Evolutionary conservation across 2,329 filamentous ascomycete species (phyloP).

Genomic region (Cladophialophora immunda): DNA sequence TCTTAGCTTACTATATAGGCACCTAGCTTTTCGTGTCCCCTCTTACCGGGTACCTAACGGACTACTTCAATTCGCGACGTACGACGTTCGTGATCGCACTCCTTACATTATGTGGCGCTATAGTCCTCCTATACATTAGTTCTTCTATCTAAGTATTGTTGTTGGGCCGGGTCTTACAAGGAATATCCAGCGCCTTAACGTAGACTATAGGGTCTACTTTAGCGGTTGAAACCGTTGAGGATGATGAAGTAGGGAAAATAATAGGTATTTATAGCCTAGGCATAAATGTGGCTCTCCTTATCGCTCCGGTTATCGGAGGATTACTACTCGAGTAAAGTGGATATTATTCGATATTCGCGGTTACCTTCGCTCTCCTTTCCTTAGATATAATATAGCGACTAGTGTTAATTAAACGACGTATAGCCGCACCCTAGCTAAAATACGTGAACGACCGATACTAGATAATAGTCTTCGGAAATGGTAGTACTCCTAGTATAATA

Average conservation of each 20-base stretch:
- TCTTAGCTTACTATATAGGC: slow-evolving; percentile 8
- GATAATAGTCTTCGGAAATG: slow-evolving; percentile 2
- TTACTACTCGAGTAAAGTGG: slow-evolving; percentile 66
- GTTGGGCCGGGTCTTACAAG: slow-evolving; percentile 6
- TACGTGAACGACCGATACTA: neutral
- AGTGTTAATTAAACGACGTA: neutral
- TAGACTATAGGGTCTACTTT: slow-evolving; percentile 9
- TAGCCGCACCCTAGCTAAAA: slow-evolving; percentile 53
- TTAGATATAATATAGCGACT: neutral
- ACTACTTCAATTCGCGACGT: slow-evolving; percentile 2
- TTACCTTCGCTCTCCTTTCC: slow-evolving; percentile 34
- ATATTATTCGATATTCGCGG: slow-evolving; percentile 49
- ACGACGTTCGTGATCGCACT: slow-evolving; percentile 1
- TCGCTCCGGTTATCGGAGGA: slow-evolving; percentile 74
- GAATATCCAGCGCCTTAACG: slow-evolving; percentile 11
- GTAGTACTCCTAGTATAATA: slow-evolving; percentile 7
- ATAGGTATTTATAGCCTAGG: slow-evolving; percentile 64
- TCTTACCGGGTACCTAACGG: neutral
- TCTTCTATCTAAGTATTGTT: neutral
- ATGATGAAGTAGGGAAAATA: neutral
- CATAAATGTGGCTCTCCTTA: slow-evolving; percentile 72
- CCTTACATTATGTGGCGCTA: neutral
- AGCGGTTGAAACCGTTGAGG: neutral
- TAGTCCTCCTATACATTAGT: neutral
- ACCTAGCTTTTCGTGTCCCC: neutral